phyloP scores from a whole-genome alignment of 495 filamentous ascomycete genomes.

The Xylaria scruposa region DNA sequence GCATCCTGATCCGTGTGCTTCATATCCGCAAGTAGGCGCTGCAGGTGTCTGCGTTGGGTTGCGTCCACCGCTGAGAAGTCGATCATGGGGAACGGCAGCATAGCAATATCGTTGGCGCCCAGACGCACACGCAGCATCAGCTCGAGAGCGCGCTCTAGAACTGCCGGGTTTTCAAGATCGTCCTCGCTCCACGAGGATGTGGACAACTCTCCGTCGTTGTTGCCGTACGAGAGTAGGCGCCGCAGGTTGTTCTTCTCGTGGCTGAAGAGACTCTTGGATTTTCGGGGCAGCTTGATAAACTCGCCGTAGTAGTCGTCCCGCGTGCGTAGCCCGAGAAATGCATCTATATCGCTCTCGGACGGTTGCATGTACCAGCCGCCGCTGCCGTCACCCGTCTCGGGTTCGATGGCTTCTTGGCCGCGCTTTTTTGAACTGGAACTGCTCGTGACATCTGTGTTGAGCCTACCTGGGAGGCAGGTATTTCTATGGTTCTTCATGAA shows the following conservation, averaged over 20 bases:
- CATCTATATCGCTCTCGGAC: background rate
- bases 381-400: background rate
- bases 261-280: conserved; percentile 26
- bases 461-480: background rate
- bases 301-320: conserved; percentile 32
- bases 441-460: background rate
- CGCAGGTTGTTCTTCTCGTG: conserved; percentile 37
- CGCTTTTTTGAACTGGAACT: conserved; percentile 14
- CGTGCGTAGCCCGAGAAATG: conserved; percentile 23
- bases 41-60: conserved; percentile 12
- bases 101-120: conserved; percentile 28
- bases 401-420: background rate
- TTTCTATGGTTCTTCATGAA: background rate
- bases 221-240: conserved; percentile 31
- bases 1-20: conserved; percentile 10
- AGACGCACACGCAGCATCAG: conserved; percentile 37
- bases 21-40: conserved; percentile 9
- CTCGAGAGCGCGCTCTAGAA: conserved; percentile 38
- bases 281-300: conserved; percentile 25
- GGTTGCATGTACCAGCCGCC: background rate
- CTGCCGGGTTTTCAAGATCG: conserved; percentile 32
- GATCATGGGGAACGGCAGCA: conserved; percentile 36
- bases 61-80: conserved; percentile 26
- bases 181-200: conserved; percentile 17
- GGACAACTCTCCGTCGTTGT: background rate